Conservation (phyloP, 345 rosid genomes). For the Orychophragmus violaceus region DNA sequence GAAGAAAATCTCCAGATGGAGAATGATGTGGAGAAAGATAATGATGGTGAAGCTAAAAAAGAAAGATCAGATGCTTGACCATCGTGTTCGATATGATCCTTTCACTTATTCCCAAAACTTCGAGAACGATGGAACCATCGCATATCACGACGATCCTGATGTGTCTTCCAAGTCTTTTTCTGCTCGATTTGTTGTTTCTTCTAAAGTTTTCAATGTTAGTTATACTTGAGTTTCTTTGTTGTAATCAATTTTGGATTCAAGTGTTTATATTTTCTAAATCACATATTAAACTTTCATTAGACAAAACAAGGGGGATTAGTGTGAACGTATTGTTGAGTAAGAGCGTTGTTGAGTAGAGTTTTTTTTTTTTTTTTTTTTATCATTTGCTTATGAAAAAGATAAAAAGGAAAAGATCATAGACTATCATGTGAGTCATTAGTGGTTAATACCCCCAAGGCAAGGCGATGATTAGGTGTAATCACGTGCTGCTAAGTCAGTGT, state of each 20-base stretch:
- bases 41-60: slow-evolving; percentile 3
- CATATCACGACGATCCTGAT: slow-evolving; percentile 31
- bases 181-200: slow-evolving; percentile 27
- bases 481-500: neutral
- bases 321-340: neutral
- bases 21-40: slow-evolving; percentile 26
- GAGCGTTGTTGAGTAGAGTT: neutral
- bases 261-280: neutral
- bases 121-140: slow-evolving; percentile 17
- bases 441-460: neutral
- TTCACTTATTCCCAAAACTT: slow-evolving; percentile 26
- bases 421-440: slow-evolving; percentile 12
- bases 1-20: slow-evolving; percentile 23
- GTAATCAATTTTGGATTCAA: slow-evolving; percentile 7
- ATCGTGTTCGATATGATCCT: slow-evolving; percentile 18
- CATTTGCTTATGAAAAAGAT: neutral
- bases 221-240: slow-evolving; percentile 2
- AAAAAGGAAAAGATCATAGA: neutral
- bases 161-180: slow-evolving; percentile 27
- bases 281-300: neutral
- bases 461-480: neutral
- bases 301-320: neutral
- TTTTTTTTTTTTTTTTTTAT: neutral
- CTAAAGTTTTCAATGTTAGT: slow-evolving; percentile 5
- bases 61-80: slow-evolving; percentile 5